These are phyloP conservation scores for Pterocarpus santalinus DNA, from an alignment of 306 rosid species.

Conservation along the genomic window DNA sequence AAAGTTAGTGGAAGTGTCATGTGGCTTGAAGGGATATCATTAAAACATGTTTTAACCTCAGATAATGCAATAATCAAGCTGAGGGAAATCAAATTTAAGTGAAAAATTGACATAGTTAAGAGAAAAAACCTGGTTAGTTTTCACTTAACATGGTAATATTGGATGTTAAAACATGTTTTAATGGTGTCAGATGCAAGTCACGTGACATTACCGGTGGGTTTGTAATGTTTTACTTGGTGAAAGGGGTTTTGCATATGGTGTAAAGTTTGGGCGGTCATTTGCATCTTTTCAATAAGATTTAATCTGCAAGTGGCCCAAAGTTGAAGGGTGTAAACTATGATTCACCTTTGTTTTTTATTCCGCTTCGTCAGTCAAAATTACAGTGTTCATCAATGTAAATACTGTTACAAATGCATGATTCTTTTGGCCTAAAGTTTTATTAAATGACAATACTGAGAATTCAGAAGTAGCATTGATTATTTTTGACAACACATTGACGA, in stretches of 20 bases:
- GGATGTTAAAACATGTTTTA: conserved; percentile 32
- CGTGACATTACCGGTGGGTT: conserved; percentile 7
- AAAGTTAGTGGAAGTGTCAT: conserved; percentile 10
- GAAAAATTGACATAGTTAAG: conserved; percentile 11
- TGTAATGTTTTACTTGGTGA: conserved; percentile 31
- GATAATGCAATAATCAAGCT: conserved; percentile 6
- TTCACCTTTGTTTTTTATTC: conserved; percentile 26
- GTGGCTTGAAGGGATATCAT: conserved; percentile 25
- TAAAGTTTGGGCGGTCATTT: conserved; percentile 5
- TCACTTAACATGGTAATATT: neutral
- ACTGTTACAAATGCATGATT: neutral
- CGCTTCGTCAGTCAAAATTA: conserved; percentile 10
- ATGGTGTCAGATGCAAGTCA: conserved; percentile 3
- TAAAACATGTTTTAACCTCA: conserved; percentile 25
- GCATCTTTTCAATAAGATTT: conserved; percentile 9
- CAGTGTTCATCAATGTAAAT: conserved; percentile 3
- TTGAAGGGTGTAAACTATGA: conserved; percentile 27
- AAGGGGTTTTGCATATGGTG: conserved; percentile 22
- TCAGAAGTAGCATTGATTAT: conserved; percentile 1
- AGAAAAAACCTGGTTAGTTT: conserved; percentile 32
- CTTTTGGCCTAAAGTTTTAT: conserved; percentile 8
- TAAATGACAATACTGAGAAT: neutral
- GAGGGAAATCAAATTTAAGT: conserved; percentile 8
- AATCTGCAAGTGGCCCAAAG: neutral
- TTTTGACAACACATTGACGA: conserved; percentile 17